Conservation (phyloP, 192 early-diverging fungal species). For the Podila epicladia region DNA sequence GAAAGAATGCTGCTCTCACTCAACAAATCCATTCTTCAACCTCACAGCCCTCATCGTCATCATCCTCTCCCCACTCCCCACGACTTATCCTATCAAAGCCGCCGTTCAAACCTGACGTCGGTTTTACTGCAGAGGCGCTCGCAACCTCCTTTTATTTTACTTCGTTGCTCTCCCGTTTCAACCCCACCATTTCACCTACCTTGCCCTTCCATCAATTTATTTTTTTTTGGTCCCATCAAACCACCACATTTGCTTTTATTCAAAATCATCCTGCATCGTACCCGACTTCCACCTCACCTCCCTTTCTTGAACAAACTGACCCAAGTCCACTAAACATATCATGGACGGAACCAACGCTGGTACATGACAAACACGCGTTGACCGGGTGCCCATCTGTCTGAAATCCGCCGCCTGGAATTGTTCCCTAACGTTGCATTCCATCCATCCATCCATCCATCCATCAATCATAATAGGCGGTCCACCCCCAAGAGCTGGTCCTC, state of each 20-base stretch:
- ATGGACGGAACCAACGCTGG: slow-evolving; percentile 2
- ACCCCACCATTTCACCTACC: not conserved
- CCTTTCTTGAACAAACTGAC: not conserved
- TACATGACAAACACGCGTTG: not conserved
- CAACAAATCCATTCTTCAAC: too few relatives aligned
- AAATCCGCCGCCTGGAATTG: not conserved
- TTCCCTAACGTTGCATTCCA: not conserved
- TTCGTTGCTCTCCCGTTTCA: not conserved
- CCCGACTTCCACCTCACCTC: not conserved
- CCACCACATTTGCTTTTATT: not conserved
- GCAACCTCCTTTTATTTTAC: not conserved
- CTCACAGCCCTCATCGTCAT: too few relatives aligned
- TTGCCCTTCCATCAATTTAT: not conserved
- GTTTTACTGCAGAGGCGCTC: not conserved
- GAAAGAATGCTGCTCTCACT: too few relatives aligned
- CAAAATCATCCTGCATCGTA: not conserved
- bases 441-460: not conserved
- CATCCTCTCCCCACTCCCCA: too few relatives aligned
- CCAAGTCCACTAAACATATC: not conserved
- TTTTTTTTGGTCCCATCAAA: not conserved
- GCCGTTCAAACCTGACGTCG: too few relatives aligned
- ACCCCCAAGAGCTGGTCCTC: slow-evolving; percentile 25
- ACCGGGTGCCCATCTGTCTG: too few relatives aligned
- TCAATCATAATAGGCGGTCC: slow-evolving; percentile 10
- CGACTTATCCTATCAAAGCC: too few relatives aligned